Base-by-base conservation (phyloP, 2,329 filamentous ascomycete genomes). In the Xylariaceae sp. region DNA sequence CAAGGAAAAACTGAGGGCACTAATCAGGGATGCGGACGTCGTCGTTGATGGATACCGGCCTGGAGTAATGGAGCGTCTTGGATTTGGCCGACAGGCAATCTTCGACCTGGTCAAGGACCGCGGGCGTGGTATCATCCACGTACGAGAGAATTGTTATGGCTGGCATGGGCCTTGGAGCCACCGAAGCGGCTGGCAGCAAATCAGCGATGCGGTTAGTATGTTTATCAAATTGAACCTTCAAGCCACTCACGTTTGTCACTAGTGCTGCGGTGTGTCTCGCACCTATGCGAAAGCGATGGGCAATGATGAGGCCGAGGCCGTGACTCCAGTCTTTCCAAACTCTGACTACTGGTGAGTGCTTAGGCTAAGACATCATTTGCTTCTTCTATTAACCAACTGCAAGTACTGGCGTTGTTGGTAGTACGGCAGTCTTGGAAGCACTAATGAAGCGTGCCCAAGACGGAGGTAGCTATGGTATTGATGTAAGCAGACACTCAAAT, bases 401-500 rank as follows among this genome's bases (percentile, higher is more conserved):
- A 41, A 73, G 76, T 56, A 79, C 78, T 7, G 78, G 79, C 1
- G 70, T 77, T 2, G 66, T 67, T 12, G 79, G 79, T 2, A 73
- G 73, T 4, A 61, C 70, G 0, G 76, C 67, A 6, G 74, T 82
- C 24, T 54, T 81, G 11, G 67, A 76, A 14, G 79, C 78, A 4
- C 64, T 80, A 5, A 59, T 78, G 23, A 68, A 69, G 19, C 69
- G 77, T 16, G 74, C 69, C 1, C 65, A 74, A 39, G 59, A 74
- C 11, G 78, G 77, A 7, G 76, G 77, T 1, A 73, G 68, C 9
- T 77, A 75, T 58, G 67, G 65, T 21, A 68, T 79, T 31, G 75
- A 80, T 61, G 74, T 77, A 65, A 71, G 75, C 63, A 19, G n/a
- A 56, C 37, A 4, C 24, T 71, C 66, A 3, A 17, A 40, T 1